Conservation (phyloP, 495 filamentous ascomycete genomes). For the Lepraria neglecta region DNA sequence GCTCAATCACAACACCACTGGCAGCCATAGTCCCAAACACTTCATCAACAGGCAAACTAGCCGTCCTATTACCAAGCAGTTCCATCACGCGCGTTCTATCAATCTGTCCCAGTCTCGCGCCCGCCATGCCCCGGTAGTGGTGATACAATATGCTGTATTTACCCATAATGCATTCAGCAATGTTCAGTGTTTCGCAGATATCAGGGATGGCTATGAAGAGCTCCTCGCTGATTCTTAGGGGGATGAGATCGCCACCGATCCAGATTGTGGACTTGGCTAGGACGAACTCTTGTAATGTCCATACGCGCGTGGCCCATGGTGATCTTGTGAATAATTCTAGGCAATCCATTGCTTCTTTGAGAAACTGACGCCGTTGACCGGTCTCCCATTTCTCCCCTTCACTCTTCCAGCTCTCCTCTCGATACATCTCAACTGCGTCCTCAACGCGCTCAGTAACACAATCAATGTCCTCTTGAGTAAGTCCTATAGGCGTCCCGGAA, state of each 20-base stretch:
- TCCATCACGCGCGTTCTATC: slow-evolving; percentile 13
- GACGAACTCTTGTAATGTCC: neutral
- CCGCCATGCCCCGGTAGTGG: neutral
- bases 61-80: slow-evolving; percentile 6
- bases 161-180: no score
- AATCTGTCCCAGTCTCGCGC: neutral
- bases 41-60: neutral
- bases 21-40: slow-evolving; percentile 14
- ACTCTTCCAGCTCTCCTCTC: no score
- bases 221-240: no score
- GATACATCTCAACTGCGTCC: no score
- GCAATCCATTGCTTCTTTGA: slow-evolving; percentile 3
- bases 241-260: no score
- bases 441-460: no score
- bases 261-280: neutral
- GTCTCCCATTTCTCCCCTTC: no score
- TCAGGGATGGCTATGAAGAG: no score
- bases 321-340: slow-evolving; percentile 3
- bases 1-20: slow-evolving; percentile 5
- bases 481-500: no score
- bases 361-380: neutral
- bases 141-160: no score
- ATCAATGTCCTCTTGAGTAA: no score
- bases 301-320: neutral
- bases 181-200: no score